phyloP scores from a whole-genome alignment of 106 monocot genomes.

The Phalaenopsis aphrodite region DNA sequence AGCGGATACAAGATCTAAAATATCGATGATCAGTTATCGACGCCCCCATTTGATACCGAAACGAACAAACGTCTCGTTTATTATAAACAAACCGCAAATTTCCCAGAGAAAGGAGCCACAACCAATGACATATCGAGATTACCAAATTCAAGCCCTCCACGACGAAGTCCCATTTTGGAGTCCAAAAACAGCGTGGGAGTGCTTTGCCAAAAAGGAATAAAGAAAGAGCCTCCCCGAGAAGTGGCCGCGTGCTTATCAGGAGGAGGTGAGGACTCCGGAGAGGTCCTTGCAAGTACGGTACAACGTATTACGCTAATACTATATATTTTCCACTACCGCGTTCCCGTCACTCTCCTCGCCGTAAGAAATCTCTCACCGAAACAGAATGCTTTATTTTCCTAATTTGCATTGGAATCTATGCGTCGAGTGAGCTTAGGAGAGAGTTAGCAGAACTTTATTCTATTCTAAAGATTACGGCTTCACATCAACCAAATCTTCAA shows the following conservation, averaged over 20 bases:
- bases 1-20: neutral
- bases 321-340: neutral
- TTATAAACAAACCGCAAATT: neutral
- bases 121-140: neutral
- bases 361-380: neutral
- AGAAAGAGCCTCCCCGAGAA: conserved; percentile 6
- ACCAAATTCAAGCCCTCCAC: neutral
- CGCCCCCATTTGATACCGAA: neutral
- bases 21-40: neutral
- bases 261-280: conserved; percentile 9
- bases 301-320: neutral
- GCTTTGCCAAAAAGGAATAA: neutral
- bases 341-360: neutral
- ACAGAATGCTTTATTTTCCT: neutral
- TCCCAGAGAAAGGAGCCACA: neutral
- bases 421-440: neutral
- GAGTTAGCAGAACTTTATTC: neutral
- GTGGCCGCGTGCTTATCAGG: conserved; percentile 1
- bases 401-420: neutral
- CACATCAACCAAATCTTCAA: neutral
- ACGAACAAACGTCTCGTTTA: neutral
- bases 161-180: neutral
- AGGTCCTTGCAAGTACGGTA: conserved; percentile 9
- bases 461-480: neutral
- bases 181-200: neutral